Evolutionary conservation across 768 basidiomycete species (phyloP).

Genomic region (Cystobasidiopsis lactophilus): DNA sequence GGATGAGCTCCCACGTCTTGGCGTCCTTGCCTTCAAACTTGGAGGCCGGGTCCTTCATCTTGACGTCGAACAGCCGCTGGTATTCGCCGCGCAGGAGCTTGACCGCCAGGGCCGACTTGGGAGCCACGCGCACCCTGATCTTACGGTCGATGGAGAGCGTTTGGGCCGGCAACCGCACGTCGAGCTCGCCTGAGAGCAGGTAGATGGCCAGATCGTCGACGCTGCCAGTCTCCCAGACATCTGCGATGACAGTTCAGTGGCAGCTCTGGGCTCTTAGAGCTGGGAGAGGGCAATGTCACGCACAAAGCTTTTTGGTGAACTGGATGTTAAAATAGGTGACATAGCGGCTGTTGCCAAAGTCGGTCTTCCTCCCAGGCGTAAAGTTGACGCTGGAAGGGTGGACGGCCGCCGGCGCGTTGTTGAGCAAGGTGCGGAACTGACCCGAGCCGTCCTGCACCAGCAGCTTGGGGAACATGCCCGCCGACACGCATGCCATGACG

Average conservation of each 20-base stretch:
- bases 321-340: conserved; percentile 28
- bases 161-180: conserved; percentile 58
- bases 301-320: conserved; percentile 83
- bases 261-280: neutral
- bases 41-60: conserved; percentile 14
- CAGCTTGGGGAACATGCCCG: conserved; percentile 79
- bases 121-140: conserved; percentile 44
- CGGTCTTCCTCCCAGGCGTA: conserved; percentile 33
- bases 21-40: conserved; percentile 2
- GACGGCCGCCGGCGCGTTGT: conserved; percentile 53
- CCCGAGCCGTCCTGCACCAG: conserved; percentile 44
- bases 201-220: conserved; percentile 61
- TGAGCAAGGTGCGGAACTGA: conserved; percentile 55
- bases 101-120: conserved; percentile 55
- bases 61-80: conserved; percentile 10
- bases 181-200: conserved; percentile 70
- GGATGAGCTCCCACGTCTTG: neutral
- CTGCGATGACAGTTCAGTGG: neutral
- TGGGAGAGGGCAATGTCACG: conserved; percentile 21
- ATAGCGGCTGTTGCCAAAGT: conserved; percentile 47
- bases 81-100: conserved; percentile 42
- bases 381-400: conserved; percentile 90
- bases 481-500: conserved; percentile 57
- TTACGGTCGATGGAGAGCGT: conserved; percentile 64
- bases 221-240: conserved; percentile 69